These are phyloP conservation scores for Fusarium cyanostomum DNA, from an alignment of 2,329 filamentous ascomycete species.

Conservation along the genomic window DNA sequence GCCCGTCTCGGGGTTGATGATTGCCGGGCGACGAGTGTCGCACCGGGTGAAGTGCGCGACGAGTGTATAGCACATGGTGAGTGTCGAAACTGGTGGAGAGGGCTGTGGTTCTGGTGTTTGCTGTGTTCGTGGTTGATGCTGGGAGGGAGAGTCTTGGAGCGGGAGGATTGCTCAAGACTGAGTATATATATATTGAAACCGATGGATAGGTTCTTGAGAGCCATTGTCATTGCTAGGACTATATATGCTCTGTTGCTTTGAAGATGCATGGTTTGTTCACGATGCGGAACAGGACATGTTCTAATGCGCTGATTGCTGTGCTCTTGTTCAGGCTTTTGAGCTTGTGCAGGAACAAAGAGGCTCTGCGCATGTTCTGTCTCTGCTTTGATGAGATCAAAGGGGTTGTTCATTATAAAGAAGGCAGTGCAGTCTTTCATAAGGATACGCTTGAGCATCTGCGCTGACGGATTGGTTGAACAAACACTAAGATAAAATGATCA, in stretches of 20 bases:
- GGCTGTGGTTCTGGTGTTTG: no score
- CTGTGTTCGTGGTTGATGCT: background rate
- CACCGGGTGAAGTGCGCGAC: constrained; percentile 23
- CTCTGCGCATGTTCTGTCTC: background rate
- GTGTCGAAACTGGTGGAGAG: background rate
- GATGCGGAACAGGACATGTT: background rate
- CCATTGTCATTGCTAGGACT: background rate
- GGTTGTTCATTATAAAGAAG: background rate
- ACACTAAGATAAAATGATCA: no score
- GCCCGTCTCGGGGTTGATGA: constrained; percentile 5
- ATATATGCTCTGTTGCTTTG: constrained; percentile 3
- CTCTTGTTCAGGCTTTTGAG: no score
- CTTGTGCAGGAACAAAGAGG: no score
- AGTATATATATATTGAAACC: background rate
- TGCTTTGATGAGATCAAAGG: constrained; percentile 2
- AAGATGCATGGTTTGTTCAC: background rate
- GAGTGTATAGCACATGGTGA: constrained; percentile 20
- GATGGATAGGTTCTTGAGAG: background rate
- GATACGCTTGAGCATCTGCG: background rate
- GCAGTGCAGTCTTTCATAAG: background rate
- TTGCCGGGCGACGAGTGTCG: constrained; percentile 23
- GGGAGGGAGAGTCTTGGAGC: background rate
- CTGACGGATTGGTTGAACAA: no score
- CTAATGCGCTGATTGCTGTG: background rate
- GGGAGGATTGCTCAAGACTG: background rate